phyloP scores from a whole-genome alignment of 208 protist genomes.

The Trichomonas gallinae region DNA sequence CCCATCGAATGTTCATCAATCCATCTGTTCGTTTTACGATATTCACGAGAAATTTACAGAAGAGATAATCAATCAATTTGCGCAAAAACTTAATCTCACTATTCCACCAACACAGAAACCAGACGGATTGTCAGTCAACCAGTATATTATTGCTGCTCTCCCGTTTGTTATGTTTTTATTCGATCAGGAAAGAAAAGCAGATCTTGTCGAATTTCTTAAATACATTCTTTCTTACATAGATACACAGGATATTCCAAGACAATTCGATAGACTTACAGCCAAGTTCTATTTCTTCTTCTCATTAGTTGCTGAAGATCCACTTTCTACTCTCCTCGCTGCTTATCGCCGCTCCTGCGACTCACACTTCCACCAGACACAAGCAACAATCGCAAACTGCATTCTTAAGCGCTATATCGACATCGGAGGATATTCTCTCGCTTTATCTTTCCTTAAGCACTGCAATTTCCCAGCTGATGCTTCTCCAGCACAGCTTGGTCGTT shows the following conservation, averaged over 20 bases:
- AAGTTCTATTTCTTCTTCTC: slow-evolving; percentile 7
- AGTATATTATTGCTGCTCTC: background rate
- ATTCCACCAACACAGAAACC: background rate
- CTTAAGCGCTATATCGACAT: background rate
- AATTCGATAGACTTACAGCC: background rate
- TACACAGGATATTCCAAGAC: background rate
- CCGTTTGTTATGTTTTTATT: background rate
- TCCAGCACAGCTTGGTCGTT: slow-evolving; percentile 2
- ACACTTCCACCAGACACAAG: slow-evolving; percentile 1
- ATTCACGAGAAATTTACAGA: background rate
- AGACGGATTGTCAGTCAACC: background rate
- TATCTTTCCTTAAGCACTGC: slow-evolving; percentile 4
- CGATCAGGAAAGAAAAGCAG: background rate
- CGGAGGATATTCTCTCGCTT: background rate
- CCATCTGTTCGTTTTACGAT: background rate
- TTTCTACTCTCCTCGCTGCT: background rate
- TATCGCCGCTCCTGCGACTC: slow-evolving; percentile 14
- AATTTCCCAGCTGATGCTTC: background rate
- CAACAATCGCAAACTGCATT: background rate
- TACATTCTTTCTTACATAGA: background rate
- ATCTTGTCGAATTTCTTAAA: background rate
- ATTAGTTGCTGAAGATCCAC: background rate
- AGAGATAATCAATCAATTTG: background rate
- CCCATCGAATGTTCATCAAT: background rate
- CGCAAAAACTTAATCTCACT: background rate